A percentile compares a stretch with the other conserved stretches of the same genome.
Conservation (phyloP, 2,329 filamentous ascomycete genomes). For the Pyricularia pennisetigena region DNA sequence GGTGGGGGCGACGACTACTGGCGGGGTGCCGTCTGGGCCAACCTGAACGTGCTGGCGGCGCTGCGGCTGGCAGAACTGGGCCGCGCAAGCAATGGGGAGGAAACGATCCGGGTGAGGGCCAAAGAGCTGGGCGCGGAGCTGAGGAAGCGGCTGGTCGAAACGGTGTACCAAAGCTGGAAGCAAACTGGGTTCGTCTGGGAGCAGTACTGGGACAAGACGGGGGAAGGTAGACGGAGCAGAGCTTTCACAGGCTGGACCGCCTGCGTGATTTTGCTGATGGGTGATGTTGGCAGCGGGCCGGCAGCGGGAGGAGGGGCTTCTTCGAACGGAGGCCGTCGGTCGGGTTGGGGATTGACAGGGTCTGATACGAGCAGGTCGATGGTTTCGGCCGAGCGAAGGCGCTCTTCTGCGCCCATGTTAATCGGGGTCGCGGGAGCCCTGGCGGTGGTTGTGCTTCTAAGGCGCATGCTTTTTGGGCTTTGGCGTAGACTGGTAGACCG, state of each 20-base stretch:
- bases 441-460: background rate
- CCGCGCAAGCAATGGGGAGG: background rate
- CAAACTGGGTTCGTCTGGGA: constrained; percentile 63
- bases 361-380: background rate
- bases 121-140: constrained; percentile 11
- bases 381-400: background rate
- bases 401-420: background rate
- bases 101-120: constrained; percentile 5
- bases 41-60: constrained; percentile 35
- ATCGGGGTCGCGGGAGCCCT: background rate
- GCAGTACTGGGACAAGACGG: constrained; percentile 59
- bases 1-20: constrained; percentile 13
- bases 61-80: constrained; percentile 37
- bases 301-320: background rate
- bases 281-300: constrained; percentile 8
- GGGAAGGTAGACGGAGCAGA: constrained; percentile 56
- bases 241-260: constrained; percentile 69
- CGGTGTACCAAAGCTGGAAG: constrained; percentile 40
- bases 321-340: background rate
- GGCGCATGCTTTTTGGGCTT: background rate
- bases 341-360: background rate
- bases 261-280: constrained; percentile 61
- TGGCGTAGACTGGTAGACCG: background rate
- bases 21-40: constrained; percentile 14
- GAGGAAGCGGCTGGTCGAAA: constrained; percentile 8